Base-by-base conservation (phyloP, 306 rosid species). In the Prunus salicina region DNA sequence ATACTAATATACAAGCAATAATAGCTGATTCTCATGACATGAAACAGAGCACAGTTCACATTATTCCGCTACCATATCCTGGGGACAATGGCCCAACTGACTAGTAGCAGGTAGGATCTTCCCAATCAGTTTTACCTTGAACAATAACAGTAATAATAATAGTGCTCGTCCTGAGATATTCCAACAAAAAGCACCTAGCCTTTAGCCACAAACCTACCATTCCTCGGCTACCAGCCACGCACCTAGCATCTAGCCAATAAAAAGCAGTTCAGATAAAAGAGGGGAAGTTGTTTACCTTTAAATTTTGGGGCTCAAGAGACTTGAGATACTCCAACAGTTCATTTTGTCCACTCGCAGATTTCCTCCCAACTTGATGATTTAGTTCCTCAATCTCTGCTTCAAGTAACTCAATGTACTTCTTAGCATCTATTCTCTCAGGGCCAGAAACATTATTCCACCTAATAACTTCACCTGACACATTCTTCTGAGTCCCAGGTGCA, bases 311-410 rank as follows among this genome's bases (percentile, higher is more conserved):
- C 85, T 95, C 97, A 14, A 95, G 99, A 78, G 99, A 85, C 82
- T 92, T 95, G 32, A 95, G 92, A 86, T 88, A 95, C 78, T 91
- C 96, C 91, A 95, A 82, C 79, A 95, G 76, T 69, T 95, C 99
- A 83, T 92, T 95, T 81, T 87, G 97, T 74, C 89, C 90, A 80
- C 76, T 81, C n/a, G 80, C 74, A 52, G 93, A 79, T 81, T 95
- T 93, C 83, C 96, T 86, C 32, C 89, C 97, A 71, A 95, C 98
- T 89, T 89, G 96, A n/a, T 70, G 83, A 84, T 92, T 91, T 82
- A 95, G 85, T 81, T 92, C 98, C 77, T 95, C 98, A 69, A 95
- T 87, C 92, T 95, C 99, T 19, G 90, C 90, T 87, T 95, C 99
- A 65, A 95, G 97, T 75, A 95, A 78, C 81, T 95, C 99, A 76